These are phyloP conservation scores for Apiospora hydei DNA, from an alignment of 2,329 filamentous ascomycete genomes.

Conservation along the genomic window DNA sequence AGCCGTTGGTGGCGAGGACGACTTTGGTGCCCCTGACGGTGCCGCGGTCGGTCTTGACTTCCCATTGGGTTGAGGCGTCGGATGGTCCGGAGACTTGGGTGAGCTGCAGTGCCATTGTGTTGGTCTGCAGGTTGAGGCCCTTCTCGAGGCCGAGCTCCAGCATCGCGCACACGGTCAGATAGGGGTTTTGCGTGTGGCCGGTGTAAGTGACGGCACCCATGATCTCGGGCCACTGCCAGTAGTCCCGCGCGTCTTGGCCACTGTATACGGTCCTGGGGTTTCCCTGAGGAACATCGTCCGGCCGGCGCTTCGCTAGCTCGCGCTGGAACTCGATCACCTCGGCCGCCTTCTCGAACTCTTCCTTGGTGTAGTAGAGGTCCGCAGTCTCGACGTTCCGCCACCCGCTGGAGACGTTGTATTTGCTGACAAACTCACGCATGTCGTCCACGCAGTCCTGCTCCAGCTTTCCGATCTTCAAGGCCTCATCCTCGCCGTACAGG, in stretches of 20 bases:
- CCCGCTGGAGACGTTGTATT: slow-evolving; percentile 3
- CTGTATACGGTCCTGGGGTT: background rate
- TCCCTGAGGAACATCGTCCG: background rate
- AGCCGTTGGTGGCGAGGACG: slow-evolving; percentile 10
- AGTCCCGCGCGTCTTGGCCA: background rate
- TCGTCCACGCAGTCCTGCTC: slow-evolving; percentile 20
- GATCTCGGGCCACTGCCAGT: slow-evolving; percentile 15
- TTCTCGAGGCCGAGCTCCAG: slow-evolving; percentile 26
- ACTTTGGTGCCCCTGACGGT: background rate
- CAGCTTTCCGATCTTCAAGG: background rate
- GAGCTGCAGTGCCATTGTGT: slow-evolving; percentile 2
- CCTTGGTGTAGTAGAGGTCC: background rate
- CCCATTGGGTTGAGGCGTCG: background rate
- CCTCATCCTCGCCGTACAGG: slow-evolving; percentile 16
- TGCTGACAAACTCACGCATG: background rate
- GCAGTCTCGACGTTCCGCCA: slow-evolving; percentile 10
- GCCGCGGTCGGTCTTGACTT: slow-evolving; percentile 3
- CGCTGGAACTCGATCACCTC: background rate
- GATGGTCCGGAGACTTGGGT: background rate
- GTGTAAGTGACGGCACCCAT: background rate
- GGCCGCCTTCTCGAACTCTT: slow-evolving; percentile 1
- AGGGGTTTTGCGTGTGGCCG: slow-evolving; percentile 23
- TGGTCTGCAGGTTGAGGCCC: slow-evolving; percentile 25
- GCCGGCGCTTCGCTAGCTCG: background rate
- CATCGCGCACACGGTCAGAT: slow-evolving; percentile 26